These are phyloP conservation scores for Papiliotrema laurentii DNA, from an alignment of 1,284 basidiomycete genomes.

Conservation along the genomic window DNA sequence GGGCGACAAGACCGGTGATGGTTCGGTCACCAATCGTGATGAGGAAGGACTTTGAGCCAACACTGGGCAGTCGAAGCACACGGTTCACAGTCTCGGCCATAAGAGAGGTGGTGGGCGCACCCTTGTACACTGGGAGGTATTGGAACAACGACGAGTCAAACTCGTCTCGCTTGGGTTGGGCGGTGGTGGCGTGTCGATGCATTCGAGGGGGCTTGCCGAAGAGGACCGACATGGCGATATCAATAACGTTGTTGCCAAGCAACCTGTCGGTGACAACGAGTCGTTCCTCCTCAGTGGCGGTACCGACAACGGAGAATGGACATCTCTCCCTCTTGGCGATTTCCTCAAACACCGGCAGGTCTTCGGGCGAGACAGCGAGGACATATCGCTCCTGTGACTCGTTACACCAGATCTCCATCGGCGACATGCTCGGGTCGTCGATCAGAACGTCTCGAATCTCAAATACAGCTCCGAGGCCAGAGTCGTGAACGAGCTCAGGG, in stretches of 20 bases:
- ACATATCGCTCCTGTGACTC: constrained; percentile 98
- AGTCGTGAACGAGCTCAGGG: constrained; percentile 95
- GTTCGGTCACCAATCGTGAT: constrained; percentile 97
- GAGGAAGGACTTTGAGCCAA: constrained; percentile 93
- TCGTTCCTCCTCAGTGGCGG: constrained; percentile 73
- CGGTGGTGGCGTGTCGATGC: constrained; percentile 66
- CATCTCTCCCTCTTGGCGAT: constrained; percentile 87
- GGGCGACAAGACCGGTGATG: constrained; percentile 88
- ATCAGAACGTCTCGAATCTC: constrained; percentile 92
- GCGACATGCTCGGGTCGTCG: constrained; percentile 90
- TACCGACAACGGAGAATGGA: constrained; percentile 80
- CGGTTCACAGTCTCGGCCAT: constrained; percentile 66
- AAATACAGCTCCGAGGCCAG: constrained; percentile 81
- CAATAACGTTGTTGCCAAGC: constrained; percentile 72
- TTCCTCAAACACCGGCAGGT: constrained; percentile 58
- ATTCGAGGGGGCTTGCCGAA: constrained; percentile 97
- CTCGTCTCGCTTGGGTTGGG: constrained; percentile 52
- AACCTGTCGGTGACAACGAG: constrained; percentile 87
- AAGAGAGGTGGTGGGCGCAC: constrained; percentile 47
- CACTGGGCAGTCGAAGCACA: constrained; percentile 83
- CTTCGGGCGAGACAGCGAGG: constrained; percentile 68
- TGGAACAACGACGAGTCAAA: constrained; percentile 70
- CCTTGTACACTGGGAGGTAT: constrained; percentile 55
- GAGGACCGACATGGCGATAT: constrained; percentile 88
- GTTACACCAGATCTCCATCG: constrained; percentile 99